These are phyloP conservation scores for Stephania cephalantha DNA, from an alignment of 164 flowering plant species.

Conservation along the genomic window DNA sequence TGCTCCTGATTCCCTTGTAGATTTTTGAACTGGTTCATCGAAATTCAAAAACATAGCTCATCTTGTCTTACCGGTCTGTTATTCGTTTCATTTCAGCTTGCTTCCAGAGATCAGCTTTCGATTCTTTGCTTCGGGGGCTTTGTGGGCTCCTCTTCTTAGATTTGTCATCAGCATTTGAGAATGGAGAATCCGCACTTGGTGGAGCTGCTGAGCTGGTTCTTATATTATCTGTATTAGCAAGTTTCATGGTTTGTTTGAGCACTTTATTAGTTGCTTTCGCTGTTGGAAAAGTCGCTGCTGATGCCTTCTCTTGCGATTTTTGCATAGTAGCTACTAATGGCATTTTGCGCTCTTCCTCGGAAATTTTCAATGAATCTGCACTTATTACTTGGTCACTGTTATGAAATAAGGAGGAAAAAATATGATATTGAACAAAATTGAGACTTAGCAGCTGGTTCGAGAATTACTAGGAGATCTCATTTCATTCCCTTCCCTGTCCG, in stretches of 20 bases:
- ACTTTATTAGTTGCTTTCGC: constrained; percentile 14
- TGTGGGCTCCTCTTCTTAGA: background rate
- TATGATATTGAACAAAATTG: background rate
- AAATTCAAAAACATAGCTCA: background rate
- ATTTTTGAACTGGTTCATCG: background rate
- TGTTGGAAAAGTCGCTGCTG: constrained; percentile 9
- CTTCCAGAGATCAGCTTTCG: constrained; percentile 58
- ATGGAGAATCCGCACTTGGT: constrained; percentile 10
- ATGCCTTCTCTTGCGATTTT: constrained; percentile 21
- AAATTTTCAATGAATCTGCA: constrained; percentile 20
- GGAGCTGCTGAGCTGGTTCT: background rate
- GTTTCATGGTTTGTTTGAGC: background rate
- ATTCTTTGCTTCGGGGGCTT: constrained; percentile 9
- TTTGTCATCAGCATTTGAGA: constrained; percentile 4
- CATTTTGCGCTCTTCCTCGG: constrained; percentile 18
- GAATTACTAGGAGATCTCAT: constrained; percentile 11
- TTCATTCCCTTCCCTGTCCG: constrained; percentile 19
- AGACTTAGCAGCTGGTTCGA: background rate
- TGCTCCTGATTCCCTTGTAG: background rate
- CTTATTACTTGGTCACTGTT: constrained; percentile 20
- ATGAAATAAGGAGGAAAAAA: background rate
- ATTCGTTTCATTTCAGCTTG: constrained; percentile 41
- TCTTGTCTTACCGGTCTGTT: constrained; percentile 32
- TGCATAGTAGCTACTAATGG: constrained; percentile 11
- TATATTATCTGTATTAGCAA: background rate